These are phyloP conservation scores for Erigeron philadelphicus DNA, from an alignment of 140 eudicot genomes.

Conservation along the genomic window DNA sequence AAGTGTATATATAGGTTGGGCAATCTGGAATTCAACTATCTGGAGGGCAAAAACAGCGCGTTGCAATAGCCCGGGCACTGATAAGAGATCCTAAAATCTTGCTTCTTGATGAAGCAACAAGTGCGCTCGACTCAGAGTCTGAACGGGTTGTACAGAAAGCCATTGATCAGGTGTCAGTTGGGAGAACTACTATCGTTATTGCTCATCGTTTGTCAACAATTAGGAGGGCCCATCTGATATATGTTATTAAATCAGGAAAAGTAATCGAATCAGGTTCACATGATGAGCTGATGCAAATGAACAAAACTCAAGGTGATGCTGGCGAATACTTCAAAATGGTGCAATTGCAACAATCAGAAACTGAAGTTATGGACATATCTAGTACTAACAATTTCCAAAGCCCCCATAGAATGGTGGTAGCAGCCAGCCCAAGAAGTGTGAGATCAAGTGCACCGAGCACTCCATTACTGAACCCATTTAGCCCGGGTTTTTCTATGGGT, in stretches of 20 bases:
- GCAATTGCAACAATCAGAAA: conserved; percentile 34
- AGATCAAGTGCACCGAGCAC: conserved; percentile 40
- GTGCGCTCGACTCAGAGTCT: conserved; percentile 49
- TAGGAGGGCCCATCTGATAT: conserved; percentile 31
- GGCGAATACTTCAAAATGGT: conserved; percentile 50
- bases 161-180: conserved; percentile 44
- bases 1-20: conserved; percentile 35
- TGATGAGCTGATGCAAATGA: conserved; percentile 33
- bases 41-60: conserved; percentile 51
- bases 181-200: conserved; percentile 45
- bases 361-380: conserved; percentile 7
- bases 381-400: conserved; percentile 10
- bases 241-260: conserved; percentile 34
- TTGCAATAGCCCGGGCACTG: conserved; percentile 52
- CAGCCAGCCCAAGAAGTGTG: conserved; percentile 40
- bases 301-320: not conserved
- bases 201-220: conserved; percentile 49
- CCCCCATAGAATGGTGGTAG: conserved; percentile 23
- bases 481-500: conserved; percentile 44
- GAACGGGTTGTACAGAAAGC: conserved; percentile 49
- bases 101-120: conserved; percentile 53
- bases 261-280: conserved; percentile 47
- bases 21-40: conserved; percentile 47
- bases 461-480: conserved; percentile 37
- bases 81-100: conserved; percentile 47